Conservation (phyloP, 2,329 filamentous ascomycete species). For the Ilyonectria robusta region DNA sequence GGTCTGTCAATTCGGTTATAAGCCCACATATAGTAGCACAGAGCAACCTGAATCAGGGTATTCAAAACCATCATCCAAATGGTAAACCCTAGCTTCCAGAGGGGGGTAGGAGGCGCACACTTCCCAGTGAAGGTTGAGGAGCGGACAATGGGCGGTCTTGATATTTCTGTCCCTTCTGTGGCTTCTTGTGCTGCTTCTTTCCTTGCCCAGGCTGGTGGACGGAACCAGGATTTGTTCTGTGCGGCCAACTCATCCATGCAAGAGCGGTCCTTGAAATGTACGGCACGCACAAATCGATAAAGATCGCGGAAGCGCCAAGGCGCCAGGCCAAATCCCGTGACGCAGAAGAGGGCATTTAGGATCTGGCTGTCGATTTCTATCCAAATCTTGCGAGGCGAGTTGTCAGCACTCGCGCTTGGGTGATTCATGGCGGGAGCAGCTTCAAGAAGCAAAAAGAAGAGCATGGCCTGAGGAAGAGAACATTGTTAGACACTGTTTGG, state of each 20-base stretch:
- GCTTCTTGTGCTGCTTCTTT: conserved; percentile 2
- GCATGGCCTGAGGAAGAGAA: conserved; percentile 40
- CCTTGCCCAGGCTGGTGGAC: conserved; percentile 44
- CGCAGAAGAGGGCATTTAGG: conserved; percentile 84
- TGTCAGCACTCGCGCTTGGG: conserved; percentile 72
- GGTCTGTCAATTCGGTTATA: conserved; percentile 27
- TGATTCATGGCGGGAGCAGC: conserved; percentile 31
- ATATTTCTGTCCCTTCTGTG: neutral
- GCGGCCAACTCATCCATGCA: conserved; percentile 41
- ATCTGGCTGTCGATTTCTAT: conserved; percentile 88
- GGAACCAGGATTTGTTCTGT: conserved; percentile 48
- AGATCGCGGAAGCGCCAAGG: conserved; percentile 87
- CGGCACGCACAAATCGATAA: conserved; percentile 64
- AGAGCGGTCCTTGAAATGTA: conserved; percentile 32
- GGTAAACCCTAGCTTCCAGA: conserved; percentile 28
- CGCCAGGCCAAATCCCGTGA: conserved; percentile 85
- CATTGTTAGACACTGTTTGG: conserved; percentile 17
- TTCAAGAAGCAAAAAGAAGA: conserved; percentile 49
- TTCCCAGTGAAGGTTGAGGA: conserved; percentile 22
- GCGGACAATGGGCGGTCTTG: neutral
- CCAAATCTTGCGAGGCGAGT: conserved; percentile 83
- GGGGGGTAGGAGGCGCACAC: conserved; percentile 18
- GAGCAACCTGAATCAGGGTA: conserved; percentile 14
- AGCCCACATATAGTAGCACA: conserved; percentile 27
- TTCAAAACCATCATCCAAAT: conserved; percentile 31